These are phyloP conservation scores for Chaetoscypha palmicola DNA, from an alignment of 2,329 filamentous ascomycete species.

Conservation along the genomic window DNA sequence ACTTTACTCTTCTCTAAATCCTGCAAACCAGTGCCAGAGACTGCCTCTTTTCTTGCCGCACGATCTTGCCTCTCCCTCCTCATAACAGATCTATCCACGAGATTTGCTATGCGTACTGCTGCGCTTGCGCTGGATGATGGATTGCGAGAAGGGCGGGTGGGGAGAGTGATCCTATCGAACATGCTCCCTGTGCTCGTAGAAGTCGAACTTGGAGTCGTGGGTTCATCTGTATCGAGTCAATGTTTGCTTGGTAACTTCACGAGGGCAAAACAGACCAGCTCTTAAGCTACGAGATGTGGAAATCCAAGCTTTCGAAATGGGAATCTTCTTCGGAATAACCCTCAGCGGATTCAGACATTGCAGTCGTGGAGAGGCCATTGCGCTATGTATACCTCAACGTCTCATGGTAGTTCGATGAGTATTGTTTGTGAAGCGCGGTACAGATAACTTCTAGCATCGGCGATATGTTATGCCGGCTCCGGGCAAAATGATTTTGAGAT, in stretches of 20 bases:
- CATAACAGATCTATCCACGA: background rate
- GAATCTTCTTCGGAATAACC: slow-evolving; percentile 9
- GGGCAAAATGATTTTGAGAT: slow-evolving; percentile 16
- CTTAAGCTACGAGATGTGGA: slow-evolving; percentile 21
- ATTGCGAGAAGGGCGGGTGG: background rate
- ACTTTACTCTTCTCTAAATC: slow-evolving; percentile 17
- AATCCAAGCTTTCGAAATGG: slow-evolving; percentile 18
- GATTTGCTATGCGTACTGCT: background rate
- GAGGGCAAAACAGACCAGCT: slow-evolving; percentile 24
- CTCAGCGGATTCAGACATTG: slow-evolving; percentile 26
- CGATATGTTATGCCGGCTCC: slow-evolving; percentile 16
- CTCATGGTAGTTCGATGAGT: background rate
- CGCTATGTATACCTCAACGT: background rate
- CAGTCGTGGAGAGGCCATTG: slow-evolving; percentile 25
- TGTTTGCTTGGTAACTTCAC: no score
- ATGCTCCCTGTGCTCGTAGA: no score
- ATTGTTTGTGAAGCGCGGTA: slow-evolving; percentile 1
- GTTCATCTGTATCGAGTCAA: no score
- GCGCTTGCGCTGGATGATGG: background rate
- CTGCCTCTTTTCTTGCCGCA: background rate
- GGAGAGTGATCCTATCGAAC: background rate
- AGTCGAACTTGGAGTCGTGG: no score
- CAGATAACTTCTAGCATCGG: slow-evolving; percentile 12
- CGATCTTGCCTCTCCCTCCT: background rate
- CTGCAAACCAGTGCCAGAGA: slow-evolving; percentile 1